A percentile compares a stretch with the other conserved stretches of the same genome.
phyloP scores from a whole-genome alignment of 257 asterid genomes.

The Solanum commersonii region DNA sequence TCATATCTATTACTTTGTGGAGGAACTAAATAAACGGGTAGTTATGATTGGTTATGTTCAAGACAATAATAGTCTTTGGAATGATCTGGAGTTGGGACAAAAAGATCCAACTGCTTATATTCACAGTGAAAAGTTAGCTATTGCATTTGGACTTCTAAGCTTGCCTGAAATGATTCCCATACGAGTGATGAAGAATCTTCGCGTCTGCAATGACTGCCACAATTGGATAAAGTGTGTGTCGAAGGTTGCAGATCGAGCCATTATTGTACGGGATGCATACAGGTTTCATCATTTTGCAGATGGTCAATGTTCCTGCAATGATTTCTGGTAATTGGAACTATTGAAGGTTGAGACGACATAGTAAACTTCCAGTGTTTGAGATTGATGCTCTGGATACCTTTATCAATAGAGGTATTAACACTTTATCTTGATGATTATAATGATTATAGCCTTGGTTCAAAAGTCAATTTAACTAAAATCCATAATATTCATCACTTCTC shows the following conservation, averaged over 20 bases:
- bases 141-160: conserved; percentile 64
- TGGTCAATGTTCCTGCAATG: conserved; percentile 76
- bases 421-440: not conserved
- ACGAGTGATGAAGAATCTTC: conserved; percentile 79
- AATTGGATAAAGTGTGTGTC: conserved; percentile 67
- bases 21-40: conserved; percentile 39
- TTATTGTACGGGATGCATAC: conserved; percentile 70
- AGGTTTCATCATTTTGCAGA: conserved; percentile 80
- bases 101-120: conserved; percentile 46
- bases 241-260: conserved; percentile 33
- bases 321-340: conserved; percentile 49
- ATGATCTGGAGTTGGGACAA: conserved; percentile 56
- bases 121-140: conserved; percentile 84
- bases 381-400: not conserved
- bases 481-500: not conserved
- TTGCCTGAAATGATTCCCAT: conserved; percentile 42
- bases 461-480: not conserved
- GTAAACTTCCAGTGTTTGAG: not conserved
- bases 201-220: conserved; percentile 82
- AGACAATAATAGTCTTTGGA: conserved; percentile 58
- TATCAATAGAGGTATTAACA: not conserved
- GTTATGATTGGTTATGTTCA: conserved; percentile 50
- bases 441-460: not conserved
- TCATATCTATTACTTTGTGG: conserved; percentile 45
- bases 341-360: not conserved